Evolutionary conservation across 345 rosid genomes (phyloP).

Genomic region (Syzygium aromaticum): DNA sequence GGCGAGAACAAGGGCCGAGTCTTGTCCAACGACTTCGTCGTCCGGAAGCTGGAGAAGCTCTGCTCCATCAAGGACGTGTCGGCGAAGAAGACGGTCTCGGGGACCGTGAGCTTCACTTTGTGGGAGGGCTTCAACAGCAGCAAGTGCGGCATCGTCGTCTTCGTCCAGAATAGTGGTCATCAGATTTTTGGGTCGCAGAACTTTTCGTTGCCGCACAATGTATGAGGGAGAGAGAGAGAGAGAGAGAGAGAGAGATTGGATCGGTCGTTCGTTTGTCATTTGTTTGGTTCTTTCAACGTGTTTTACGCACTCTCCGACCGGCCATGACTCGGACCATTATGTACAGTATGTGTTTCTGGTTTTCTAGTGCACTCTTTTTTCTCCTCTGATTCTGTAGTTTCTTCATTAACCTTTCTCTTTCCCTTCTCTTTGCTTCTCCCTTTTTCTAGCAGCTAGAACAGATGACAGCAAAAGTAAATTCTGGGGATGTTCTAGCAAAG

Average conservation of each 20-base stretch:
- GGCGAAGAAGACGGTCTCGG: constrained; percentile 53
- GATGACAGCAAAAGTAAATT: not conserved
- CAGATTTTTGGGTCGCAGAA: constrained; percentile 72
- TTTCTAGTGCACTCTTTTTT: not conserved
- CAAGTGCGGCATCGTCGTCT: constrained; percentile 69
- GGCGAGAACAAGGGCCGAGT: constrained; percentile 83
- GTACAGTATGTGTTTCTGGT: not conserved
- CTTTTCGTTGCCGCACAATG: constrained; percentile 41
- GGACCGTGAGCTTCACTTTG: constrained; percentile 48
- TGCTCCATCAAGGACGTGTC: constrained; percentile 53
- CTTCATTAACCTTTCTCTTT: not conserved
- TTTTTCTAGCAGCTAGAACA: not conserved
- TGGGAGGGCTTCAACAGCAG: constrained; percentile 66
- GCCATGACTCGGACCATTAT: not conserved
- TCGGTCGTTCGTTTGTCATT: not conserved
- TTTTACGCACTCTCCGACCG: not conserved
- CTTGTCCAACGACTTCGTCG: constrained; percentile 64
- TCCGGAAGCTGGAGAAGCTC: constrained; percentile 70
- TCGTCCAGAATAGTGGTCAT: constrained; percentile 52
- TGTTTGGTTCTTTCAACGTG: not conserved
- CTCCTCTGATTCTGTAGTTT: not conserved
- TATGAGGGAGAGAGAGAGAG: constrained; percentile 24
- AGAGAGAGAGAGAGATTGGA: not conserved
- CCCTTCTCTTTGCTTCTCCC: not conserved
- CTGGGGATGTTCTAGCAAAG: not conserved